A percentile compares a stretch with the other conserved stretches of the same genome.
Evolutionary conservation across 140 eudicot genomes (phyloP).

Genomic region (Ambrosia hybrid): DNA sequence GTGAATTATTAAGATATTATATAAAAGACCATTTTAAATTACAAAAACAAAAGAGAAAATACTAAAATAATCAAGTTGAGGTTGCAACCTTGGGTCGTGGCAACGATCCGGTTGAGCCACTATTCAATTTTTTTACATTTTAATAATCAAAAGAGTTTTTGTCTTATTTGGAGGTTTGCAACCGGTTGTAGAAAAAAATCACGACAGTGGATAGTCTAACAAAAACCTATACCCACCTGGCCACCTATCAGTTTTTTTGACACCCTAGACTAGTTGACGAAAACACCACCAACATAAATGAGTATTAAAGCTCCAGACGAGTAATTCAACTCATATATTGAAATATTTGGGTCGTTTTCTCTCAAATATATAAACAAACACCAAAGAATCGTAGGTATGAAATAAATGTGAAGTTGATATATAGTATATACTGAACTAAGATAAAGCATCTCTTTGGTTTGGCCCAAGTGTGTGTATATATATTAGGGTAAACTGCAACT

Average conservation of each 20-base stretch:
- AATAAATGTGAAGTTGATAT: background rate
- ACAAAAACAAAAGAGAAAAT: too few relatives aligned
- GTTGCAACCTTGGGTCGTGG: too few relatives aligned
- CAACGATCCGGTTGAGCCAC: too few relatives aligned
- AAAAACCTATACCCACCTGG: background rate
- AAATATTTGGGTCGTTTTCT: background rate
- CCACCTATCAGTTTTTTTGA: background rate
- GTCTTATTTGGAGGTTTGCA: too few relatives aligned
- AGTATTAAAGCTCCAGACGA: background rate
- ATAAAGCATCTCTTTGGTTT: background rate
- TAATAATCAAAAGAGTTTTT: too few relatives aligned
- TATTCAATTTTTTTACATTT: too few relatives aligned
- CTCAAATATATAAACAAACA: constrained; percentile 1
- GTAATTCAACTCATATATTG: background rate
- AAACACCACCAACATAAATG: constrained; percentile 1
- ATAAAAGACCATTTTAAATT: too few relatives aligned
- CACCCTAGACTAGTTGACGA: constrained; percentile 2
- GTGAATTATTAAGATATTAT: too few relatives aligned
- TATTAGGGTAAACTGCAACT: too few relatives aligned
- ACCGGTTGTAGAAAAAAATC: too few relatives aligned
- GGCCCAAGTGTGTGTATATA: background rate
- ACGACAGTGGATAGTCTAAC: too few relatives aligned
- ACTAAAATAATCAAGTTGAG: too few relatives aligned
- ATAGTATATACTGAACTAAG: background rate
- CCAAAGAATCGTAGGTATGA: background rate